Evolutionary conservation across 2,329 filamentous ascomycete species (phyloP), one percentile per base, ranked within the genome.

Genomic region (Neoascochyta sp.): DNA sequence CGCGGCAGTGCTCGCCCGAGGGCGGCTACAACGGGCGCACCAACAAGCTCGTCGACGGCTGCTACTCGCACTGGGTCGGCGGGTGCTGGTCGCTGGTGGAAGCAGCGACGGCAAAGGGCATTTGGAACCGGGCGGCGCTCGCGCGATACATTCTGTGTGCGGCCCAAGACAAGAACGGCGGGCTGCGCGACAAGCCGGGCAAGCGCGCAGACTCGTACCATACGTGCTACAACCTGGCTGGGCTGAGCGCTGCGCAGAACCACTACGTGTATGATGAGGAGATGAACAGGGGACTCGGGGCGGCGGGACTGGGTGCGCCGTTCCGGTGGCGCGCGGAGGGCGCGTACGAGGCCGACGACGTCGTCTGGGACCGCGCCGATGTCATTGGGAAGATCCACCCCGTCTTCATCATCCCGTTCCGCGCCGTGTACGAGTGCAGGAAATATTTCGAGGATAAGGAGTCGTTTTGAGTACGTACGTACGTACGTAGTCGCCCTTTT

Each of bases 61-160:
- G 92, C 67, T 98, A 98, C 68, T 94, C 86, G 60, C 90, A 95
- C 65, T 98, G 92, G 92, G 83, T 95, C 18, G 92, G 92, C 32
- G 85, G 84, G 32, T 96, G 89, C 68, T 98, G 89, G 86, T 83
- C 90, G 24, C 67, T 98, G 44, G 72, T 96, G 47, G 84, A 95
- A 68, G 86, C 86, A 34, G 81, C 81, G 32, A 74, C 75, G 45
- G 76, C 39, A 1, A 32, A 29, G 4, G 31, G 28, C 2, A 65
- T 88, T 25, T 95, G 87, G 73, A 89, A 81, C 62, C 80, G 86
- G 30, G 82, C 92, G 53, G 92, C 85, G 5, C 68, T 96, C 49
- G 82, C 86, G 32, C 76, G 90, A 41, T 98, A 96, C 62, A 92
- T 96, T 39, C 71, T 96, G 9, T 80, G 77, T 47, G 95, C 89